phyloP scores from a whole-genome alignment of 1,284 basidiomycete species.

The Jaminaea rosea region DNA sequence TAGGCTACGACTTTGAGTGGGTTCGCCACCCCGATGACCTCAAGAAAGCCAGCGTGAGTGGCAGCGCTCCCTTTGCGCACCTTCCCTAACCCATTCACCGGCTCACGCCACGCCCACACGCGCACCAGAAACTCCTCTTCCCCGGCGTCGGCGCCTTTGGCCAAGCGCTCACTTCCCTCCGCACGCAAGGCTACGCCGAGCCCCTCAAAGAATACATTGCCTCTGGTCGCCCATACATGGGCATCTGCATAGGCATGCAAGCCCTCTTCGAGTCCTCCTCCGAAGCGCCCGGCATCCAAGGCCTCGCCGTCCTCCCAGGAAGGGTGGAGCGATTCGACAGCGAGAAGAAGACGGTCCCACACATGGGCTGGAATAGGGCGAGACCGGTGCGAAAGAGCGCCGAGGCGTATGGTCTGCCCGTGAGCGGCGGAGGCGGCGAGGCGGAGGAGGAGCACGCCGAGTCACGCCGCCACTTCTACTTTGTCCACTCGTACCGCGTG shows the following conservation, averaged over 20 bases:
- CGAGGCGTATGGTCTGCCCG: slow-evolving; percentile 23
- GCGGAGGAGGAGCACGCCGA: neutral
- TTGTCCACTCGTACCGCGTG: slow-evolving; percentile 90
- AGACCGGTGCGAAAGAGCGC: slow-evolving; percentile 17
- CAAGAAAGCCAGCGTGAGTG: slow-evolving; percentile 73
- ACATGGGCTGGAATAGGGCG: slow-evolving; percentile 79
- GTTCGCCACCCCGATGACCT: slow-evolving; percentile 77
- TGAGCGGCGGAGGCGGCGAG: neutral
- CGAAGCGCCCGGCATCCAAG: slow-evolving; percentile 32
- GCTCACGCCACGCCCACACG: neutral
- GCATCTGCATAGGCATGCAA: slow-evolving; percentile 73
- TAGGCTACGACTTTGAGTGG: slow-evolving; percentile 87
- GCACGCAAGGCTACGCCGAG: slow-evolving; percentile 64
- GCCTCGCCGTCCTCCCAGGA: slow-evolving; percentile 42
- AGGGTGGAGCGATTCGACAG: slow-evolving; percentile 39
- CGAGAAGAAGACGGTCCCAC: slow-evolving; percentile 71
- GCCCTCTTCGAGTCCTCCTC: slow-evolving; percentile 72
- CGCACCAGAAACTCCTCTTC: slow-evolving; percentile 75
- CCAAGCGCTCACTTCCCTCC: slow-evolving; percentile 71
- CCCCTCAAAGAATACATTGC: slow-evolving; percentile 74
- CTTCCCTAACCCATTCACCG: neutral
- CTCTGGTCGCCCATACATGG: slow-evolving; percentile 77
- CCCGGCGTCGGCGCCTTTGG: slow-evolving; percentile 96
- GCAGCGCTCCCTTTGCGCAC: neutral
- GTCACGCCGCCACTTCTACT: slow-evolving; percentile 66